Evolutionary conservation across 2,329 filamentous ascomycete genomes (phyloP), one percentile per base, ranked within the genome.

Genomic region (Rutstroemia sp.): DNA sequence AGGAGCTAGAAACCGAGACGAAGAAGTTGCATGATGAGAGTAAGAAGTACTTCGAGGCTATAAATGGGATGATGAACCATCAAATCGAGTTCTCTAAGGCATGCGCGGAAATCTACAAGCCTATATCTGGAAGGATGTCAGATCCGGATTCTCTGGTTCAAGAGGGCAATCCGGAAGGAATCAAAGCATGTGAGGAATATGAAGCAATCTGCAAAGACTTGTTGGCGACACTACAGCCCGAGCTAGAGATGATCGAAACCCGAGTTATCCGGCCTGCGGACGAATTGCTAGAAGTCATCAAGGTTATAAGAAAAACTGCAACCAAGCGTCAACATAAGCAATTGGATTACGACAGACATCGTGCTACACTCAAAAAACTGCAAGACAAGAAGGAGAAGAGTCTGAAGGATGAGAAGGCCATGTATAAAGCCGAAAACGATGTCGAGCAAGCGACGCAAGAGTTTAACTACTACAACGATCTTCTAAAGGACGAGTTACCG

Each of bases 11-110:
- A 74, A 87, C 79, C 63, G 92, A 99, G 76, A 97, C 94, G 38
- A 97, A 96, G 79, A 92, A 88, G 73, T 85, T 96, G 30, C 92
- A 97, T 74, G 90, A 96, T 76, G 92, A 97, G 74, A 95, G 90
- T 56, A 88, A 92, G 73, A 96, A 95, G 76, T 99, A 99, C 74
- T 96, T 95, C 67, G 86, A 96, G 54, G 90, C 94, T 70, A 96
- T 99, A 76, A 96, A 97, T 75, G 89, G 88, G 78, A 99, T 99
- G 94, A 82, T 99, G 67, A 83, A 79, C 70, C 92, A 97, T 75
- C 94, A 99, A 77, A 97, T 99, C 74, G 92, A 95, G 71, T 99
- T 99, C 76, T 96, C 92, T 66, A 85, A 96, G 75, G 90, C 92
- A 63, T 92, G 96, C 77, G 87, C 88, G 62, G 94, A 99, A 73